phyloP scores from a whole-genome alignment of 805 yeast species.

The Teunomyces tritomae region DNA sequence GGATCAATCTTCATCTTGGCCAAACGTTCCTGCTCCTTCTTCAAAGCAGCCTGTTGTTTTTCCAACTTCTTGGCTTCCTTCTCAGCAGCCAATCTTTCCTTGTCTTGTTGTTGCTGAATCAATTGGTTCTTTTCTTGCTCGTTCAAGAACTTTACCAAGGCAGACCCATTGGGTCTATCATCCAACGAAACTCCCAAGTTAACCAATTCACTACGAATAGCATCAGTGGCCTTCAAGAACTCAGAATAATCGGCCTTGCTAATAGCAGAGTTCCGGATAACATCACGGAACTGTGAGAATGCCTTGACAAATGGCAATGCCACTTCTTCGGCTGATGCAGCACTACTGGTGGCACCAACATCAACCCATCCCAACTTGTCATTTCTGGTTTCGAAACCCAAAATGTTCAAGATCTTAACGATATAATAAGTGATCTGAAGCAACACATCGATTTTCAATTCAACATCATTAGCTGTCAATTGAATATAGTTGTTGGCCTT shows the following conservation, averaged over 20 bases:
- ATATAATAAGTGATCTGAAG: conserved; percentile 64
- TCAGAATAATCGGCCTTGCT: conserved; percentile 47
- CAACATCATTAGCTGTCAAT: conserved; percentile 38
- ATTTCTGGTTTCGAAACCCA: conserved; percentile 72
- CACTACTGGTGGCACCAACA: conserved; percentile 15
- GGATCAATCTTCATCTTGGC: conserved; percentile 73
- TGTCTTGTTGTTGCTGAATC: conserved; percentile 57
- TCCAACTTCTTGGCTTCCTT: conserved; percentile 58
- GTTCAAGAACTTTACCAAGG: conserved; percentile 78
- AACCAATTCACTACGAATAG: conserved; percentile 67
- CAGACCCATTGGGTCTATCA: conserved; percentile 79
- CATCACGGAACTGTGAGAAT: conserved; percentile 77
- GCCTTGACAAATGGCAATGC: conserved; percentile 79
- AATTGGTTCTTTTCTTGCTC: conserved; percentile 67
- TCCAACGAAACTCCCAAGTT: conserved; percentile 81
- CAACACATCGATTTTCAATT: conserved; percentile 63
- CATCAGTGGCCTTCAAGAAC: conserved; percentile 70
- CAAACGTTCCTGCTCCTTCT: conserved; percentile 58
- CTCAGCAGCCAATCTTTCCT: conserved; percentile 52
- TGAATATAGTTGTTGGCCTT: conserved; percentile 70
- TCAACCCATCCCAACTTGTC: conserved; percentile 84
- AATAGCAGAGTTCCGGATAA: conserved; percentile 73
- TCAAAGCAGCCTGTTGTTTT: conserved; percentile 49
- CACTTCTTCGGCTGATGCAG: conserved; percentile 53
- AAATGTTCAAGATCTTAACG: conserved; percentile 61